A percentile compares a stretch with the other conserved stretches of the same genome.
Evolutionary conservation across 2,329 filamentous ascomycete genomes (phyloP).

Genomic region (Sclerotiophoma versabilis): DNA sequence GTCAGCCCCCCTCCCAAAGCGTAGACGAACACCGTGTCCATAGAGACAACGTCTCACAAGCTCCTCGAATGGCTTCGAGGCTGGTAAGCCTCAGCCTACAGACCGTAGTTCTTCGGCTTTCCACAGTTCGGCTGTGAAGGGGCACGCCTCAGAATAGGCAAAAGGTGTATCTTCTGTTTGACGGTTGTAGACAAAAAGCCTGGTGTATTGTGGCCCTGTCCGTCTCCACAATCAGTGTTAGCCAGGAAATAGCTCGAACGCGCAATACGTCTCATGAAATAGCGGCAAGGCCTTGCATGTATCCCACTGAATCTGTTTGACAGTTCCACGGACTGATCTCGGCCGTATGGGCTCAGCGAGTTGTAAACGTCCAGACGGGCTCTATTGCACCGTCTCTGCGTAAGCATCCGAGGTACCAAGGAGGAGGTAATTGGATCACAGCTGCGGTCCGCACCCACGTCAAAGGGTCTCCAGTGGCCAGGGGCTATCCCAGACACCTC

Average conservation of each 20-base stretch:
- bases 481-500: neutral
- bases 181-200: neutral
- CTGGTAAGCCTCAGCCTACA: slow-evolving; percentile 1
- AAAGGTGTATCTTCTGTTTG: neutral
- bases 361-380: slow-evolving; percentile 20
- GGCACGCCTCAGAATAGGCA: neutral
- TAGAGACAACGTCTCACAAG: slow-evolving; percentile 1
- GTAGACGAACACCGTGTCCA: neutral
- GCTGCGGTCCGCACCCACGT: slow-evolving; percentile 2
- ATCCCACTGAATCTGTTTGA: slow-evolving; percentile 21
- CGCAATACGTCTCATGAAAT: slow-evolving; percentile 5
- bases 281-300: slow-evolving; percentile 2
- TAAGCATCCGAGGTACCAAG: slow-evolving; percentile 31
- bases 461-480: neutral
- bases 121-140: neutral
- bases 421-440: slow-evolving; percentile 11
- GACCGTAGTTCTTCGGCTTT: slow-evolving; percentile 9
- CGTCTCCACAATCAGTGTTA: neutral
- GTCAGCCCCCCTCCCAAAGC: neutral
- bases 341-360: slow-evolving; percentile 7
- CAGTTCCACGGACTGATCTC: slow-evolving; percentile 3
- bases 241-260: slow-evolving; percentile 2
- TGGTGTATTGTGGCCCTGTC: neutral
- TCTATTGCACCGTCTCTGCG: slow-evolving; percentile 26
- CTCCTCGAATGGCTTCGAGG: neutral